Evolutionary conservation across 1,284 basidiomycete genomes (phyloP).

Genomic region (Fomitopsis pinicola): DNA sequence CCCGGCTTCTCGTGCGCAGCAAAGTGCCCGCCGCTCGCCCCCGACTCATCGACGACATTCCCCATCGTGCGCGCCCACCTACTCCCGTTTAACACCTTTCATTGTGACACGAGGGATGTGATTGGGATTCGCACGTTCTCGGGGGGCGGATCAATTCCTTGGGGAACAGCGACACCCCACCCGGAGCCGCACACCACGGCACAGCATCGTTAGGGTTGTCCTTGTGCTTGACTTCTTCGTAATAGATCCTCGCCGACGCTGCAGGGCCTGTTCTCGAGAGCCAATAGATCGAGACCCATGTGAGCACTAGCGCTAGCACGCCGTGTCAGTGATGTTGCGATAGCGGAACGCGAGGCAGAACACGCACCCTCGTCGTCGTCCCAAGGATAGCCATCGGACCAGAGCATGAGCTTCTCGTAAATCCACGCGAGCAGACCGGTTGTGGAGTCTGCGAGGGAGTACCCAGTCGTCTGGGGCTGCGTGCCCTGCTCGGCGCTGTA

Average conservation of each 20-base stretch:
- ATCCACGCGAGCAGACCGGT: constrained; percentile 55
- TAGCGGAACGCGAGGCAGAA: background rate
- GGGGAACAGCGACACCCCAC: constrained; percentile 47
- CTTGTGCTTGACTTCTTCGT: constrained; percentile 32
- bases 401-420: constrained; percentile 51
- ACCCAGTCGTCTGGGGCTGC: constrained; percentile 54
- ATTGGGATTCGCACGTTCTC: background rate
- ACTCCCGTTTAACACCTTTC: background rate
- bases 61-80: constrained; percentile 22
- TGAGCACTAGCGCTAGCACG: constrained; percentile 37
- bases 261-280: constrained; percentile 54
- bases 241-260: constrained; percentile 53
- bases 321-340: background rate
- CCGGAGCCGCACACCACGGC: constrained; percentile 31
- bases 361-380: constrained; percentile 43
- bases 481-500: constrained; percentile 41
- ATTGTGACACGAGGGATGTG: background rate
- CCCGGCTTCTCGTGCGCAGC: constrained; percentile 26
- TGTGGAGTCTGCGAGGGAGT: constrained; percentile 51
- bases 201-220: background rate
- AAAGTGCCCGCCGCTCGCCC: constrained; percentile 26
- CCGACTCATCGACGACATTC: constrained; percentile 24
- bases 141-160: constrained; percentile 30
- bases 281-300: constrained; percentile 57
- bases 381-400: constrained; percentile 49